Conservation (phyloP, 331 rosid species). For the Acacia concinna region DNA sequence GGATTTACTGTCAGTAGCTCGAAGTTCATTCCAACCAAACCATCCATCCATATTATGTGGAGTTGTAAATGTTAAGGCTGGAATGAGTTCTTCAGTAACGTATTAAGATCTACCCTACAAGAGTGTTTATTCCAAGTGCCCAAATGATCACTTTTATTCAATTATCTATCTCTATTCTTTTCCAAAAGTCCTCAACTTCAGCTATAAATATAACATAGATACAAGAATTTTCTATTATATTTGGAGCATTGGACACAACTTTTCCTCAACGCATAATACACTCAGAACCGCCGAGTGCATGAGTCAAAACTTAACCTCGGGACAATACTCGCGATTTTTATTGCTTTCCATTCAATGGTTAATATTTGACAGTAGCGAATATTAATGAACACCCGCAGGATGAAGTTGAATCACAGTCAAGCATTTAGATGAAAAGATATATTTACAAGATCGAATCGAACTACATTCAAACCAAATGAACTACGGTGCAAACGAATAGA, state of each 20-base stretch:
- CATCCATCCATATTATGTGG: not conserved
- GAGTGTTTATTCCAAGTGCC: not conserved
- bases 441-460: constrained; percentile 45
- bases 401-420: constrained; percentile 36
- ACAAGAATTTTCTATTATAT: not conserved
- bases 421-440: constrained; percentile 29
- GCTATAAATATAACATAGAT: not conserved
- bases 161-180: not conserved
- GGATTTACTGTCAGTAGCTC: no score
- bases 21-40: not conserved
- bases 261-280: not conserved
- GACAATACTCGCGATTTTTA: not conserved
- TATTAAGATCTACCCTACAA: not conserved
- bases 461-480: constrained; percentile 39
- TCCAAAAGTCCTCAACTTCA: not conserved
- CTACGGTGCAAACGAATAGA: constrained; percentile 33
- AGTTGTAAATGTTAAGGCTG: not conserved
- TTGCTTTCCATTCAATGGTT: not conserved
- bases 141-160: not conserved
- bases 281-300: not conserved
- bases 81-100: not conserved
- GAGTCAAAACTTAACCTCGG: not conserved
- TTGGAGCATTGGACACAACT: not conserved
- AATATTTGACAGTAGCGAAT: not conserved
- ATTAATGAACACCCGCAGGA: not conserved